Evolutionary conservation across 2,329 filamentous ascomycete species (phyloP).

Genomic region (Daldinia sp.): DNA sequence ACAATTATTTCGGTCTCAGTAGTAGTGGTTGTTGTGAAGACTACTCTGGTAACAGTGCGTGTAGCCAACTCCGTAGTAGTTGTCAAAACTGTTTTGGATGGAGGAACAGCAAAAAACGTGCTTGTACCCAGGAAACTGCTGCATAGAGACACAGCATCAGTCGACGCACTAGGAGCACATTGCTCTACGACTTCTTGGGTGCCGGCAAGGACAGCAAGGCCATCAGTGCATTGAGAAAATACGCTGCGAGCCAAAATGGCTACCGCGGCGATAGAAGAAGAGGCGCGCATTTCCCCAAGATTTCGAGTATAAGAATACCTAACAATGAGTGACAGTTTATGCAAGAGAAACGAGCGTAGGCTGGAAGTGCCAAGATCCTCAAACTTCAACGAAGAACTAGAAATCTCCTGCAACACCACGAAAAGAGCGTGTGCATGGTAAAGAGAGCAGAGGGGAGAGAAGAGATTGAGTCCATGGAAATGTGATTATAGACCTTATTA

Average conservation of each 20-base stretch:
- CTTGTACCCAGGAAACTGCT: background rate
- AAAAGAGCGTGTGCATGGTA: slow-evolving; percentile 1
- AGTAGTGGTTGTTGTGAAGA: slow-evolving; percentile 16
- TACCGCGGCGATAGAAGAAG: background rate
- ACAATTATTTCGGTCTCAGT: slow-evolving; percentile 14
- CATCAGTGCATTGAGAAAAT: background rate
- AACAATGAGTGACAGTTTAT: slow-evolving; percentile 1
- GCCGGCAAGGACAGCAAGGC: background rate
- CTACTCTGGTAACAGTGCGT: slow-evolving; percentile 9
- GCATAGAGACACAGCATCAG: background rate
- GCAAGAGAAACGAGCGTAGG: background rate
- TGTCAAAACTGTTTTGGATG: slow-evolving; percentile 6
- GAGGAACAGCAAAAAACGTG: background rate
- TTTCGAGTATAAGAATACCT: background rate
- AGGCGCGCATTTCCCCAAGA: background rate
- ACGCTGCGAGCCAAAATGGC: background rate
- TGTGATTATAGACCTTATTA: background rate
- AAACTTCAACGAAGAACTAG: slow-evolving; percentile 3
- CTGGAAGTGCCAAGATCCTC: background rate
- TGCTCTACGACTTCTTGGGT: background rate
- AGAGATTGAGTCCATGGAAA: background rate
- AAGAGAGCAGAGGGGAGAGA: background rate
- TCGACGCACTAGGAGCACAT: background rate
- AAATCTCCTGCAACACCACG: background rate
- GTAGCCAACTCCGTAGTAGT: slow-evolving; percentile 13